Conservation (phyloP, 768 basidiomycete genomes). For the Suillus subaureus region DNA sequence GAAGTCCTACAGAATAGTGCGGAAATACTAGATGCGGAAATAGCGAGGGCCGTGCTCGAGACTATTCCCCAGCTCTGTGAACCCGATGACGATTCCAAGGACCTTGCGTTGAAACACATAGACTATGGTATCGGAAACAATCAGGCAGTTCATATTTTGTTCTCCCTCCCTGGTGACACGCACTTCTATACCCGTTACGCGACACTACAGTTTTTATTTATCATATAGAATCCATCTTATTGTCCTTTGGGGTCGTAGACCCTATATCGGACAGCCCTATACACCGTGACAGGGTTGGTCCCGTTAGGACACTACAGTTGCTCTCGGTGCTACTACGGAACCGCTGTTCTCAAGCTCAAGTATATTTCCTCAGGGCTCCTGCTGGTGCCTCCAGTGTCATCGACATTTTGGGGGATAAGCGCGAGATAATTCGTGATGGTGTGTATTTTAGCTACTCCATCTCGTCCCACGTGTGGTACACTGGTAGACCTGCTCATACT, state of each 20-base stretch:
- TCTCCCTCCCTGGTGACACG: conserved; percentile 71
- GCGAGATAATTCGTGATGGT: conserved; percentile 92
- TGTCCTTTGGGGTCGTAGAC: too few species aligned
- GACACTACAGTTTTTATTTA: too few species aligned
- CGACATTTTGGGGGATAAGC: conserved; percentile 76
- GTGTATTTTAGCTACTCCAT: conserved; percentile 26
- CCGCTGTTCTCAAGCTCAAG: conserved; percentile 78
- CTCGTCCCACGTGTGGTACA: background rate
- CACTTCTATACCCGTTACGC: conserved; percentile 88
- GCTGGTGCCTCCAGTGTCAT: conserved; percentile 76
- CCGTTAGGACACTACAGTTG: too few species aligned
- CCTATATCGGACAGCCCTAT: too few species aligned
- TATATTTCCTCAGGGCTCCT: conserved; percentile 87
- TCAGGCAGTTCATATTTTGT: conserved; percentile 71
- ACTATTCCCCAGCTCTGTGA: conserved; percentile 87
- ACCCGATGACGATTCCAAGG: conserved; percentile 58
- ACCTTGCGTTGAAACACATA: conserved; percentile 82
- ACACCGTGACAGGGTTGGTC: too few species aligned
- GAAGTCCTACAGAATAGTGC: conserved; percentile 87
- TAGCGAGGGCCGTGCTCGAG: conserved; percentile 90
- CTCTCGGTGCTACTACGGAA: conserved; percentile 81
- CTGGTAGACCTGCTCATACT: conserved; percentile 13
- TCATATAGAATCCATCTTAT: too few species aligned
- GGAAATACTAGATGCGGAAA: conserved; percentile 87
- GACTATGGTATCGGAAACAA: conserved; percentile 77